phyloP scores from a whole-genome alignment of 331 rosid genomes.

The Arachis monticola region DNA sequence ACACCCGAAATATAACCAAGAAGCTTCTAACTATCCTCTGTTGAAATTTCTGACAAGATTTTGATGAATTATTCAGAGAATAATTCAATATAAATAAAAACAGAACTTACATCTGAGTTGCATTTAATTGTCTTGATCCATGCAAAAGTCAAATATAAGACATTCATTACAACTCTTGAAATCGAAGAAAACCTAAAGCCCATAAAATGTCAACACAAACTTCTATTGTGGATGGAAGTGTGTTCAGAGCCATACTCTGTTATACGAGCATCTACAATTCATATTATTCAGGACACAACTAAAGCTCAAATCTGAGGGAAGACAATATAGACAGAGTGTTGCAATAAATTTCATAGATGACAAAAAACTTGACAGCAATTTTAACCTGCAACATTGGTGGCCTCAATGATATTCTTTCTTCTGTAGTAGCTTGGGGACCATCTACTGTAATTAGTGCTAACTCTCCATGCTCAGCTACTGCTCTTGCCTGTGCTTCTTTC shows the following conservation, averaged over 20 bases:
- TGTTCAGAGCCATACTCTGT: too few relatives aligned
- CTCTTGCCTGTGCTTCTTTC: constrained; percentile 75
- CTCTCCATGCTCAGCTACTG: constrained; percentile 88
- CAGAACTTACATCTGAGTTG: constrained; percentile 22
- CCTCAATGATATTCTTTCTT: constrained; percentile 83
- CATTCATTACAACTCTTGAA: constrained; percentile 26
- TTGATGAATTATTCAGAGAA: constrained; percentile 28
- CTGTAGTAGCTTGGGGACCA: constrained; percentile 66
- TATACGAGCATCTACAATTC: neutral
- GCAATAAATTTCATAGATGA: constrained; percentile 35
- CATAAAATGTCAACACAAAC: too few relatives aligned
- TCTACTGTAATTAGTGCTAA: constrained; percentile 92
- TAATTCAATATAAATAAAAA: constrained; percentile 30
- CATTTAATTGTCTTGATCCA: constrained; percentile 11
- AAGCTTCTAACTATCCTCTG: neutral
- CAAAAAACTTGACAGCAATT: constrained; percentile 26
- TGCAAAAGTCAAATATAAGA: constrained; percentile 1
- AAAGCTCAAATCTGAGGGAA: too few relatives aligned
- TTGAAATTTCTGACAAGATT: constrained; percentile 1
- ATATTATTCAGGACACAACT: neutral
- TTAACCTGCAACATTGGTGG: constrained; percentile 98
- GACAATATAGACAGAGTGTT: constrained; percentile 4
- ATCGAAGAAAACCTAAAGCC: constrained; percentile 20
- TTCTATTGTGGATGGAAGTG: too few relatives aligned
- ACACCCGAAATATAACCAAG: constrained; percentile 17